Evolutionary conservation across 1,284 basidiomycete species (phyloP).

Genomic region (Thecaphora thlaspeos): DNA sequence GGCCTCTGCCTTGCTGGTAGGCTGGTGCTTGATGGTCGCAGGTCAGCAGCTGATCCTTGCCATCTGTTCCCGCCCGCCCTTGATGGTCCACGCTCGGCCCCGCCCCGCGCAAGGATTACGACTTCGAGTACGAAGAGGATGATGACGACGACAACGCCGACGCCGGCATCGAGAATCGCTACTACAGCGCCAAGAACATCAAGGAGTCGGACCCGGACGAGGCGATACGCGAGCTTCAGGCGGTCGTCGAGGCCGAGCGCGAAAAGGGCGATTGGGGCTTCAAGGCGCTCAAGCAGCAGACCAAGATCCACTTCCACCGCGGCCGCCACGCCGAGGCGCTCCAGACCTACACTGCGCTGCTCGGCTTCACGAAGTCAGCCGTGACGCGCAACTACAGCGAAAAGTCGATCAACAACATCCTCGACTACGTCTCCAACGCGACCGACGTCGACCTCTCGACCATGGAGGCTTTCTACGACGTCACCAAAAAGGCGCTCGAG

Average conservation of each 20-base stretch:
- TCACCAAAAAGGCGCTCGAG: conserved; percentile 81
- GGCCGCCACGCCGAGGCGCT: conserved; percentile 80
- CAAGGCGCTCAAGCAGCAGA: conserved; percentile 96
- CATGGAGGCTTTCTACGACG: conserved; percentile 91
- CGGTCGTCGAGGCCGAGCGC: conserved; percentile 81
- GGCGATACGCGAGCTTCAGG: conserved; percentile 80
- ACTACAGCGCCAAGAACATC: conserved; percentile 94
- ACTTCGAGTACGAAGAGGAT: conserved; percentile 82
- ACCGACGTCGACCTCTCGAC: conserved; percentile 75
- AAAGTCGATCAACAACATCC: conserved; percentile 96
- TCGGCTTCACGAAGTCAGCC: conserved; percentile 71
- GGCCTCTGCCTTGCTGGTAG: too few relatives aligned
- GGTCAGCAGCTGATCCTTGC: too few relatives aligned
- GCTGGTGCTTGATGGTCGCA: too few relatives aligned
- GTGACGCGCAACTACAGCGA: conserved; percentile 63
- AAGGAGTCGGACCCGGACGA: conserved; percentile 88
- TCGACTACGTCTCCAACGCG: conserved; percentile 87
- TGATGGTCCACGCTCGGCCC: too few relatives aligned
- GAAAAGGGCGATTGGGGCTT: conserved; percentile 94
- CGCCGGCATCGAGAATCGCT: conserved; percentile 97
- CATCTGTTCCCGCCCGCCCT: too few relatives aligned
- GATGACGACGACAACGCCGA: conserved; percentile 69
- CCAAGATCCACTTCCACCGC: conserved; percentile 84
- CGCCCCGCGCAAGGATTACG: conserved; percentile 72
- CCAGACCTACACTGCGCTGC: conserved; percentile 76